Conservation (phyloP, 2,329 filamentous ascomycete genomes). For the Aspergillus ochraceoroseus region DNA sequence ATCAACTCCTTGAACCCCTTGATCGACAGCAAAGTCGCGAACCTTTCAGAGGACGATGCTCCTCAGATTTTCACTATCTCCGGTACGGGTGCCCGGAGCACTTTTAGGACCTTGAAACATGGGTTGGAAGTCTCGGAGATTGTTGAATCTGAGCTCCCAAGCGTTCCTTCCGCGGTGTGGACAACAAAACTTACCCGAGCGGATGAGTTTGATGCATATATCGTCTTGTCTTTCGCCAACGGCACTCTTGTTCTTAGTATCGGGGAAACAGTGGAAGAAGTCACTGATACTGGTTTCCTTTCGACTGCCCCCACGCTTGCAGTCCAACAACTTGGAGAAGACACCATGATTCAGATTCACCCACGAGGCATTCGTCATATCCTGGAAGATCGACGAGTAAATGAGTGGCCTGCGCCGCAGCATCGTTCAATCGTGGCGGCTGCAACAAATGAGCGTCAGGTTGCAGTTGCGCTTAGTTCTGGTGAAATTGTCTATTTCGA, state of each 20-base stretch:
- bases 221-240: constrained; percentile 88
- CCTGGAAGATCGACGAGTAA: constrained; percentile 67
- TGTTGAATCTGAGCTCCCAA: constrained; percentile 86
- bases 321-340: constrained; percentile 88
- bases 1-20: constrained; percentile 87
- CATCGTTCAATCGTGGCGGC: constrained; percentile 94
- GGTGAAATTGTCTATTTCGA: constrained; percentile 98
- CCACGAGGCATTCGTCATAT: constrained; percentile 95
- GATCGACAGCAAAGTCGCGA: constrained; percentile 85
- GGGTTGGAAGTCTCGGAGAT: constrained; percentile 91
- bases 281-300: constrained; percentile 87
- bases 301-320: constrained; percentile 83
- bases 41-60: constrained; percentile 84
- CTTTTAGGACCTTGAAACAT: constrained; percentile 87
- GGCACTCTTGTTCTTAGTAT: constrained; percentile 90
- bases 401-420: constrained; percentile 89
- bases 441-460: constrained; percentile 86
- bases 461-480: constrained; percentile 88
- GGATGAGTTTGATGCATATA: constrained; percentile 88
- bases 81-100: constrained; percentile 80
- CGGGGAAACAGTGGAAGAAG: constrained; percentile 93
- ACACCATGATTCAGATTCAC: constrained; percentile 88
- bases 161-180: constrained; percentile 89
- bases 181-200: constrained; percentile 78
- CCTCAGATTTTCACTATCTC: constrained; percentile 94